Evolutionary conservation across 2,329 filamentous ascomycete species (phyloP).

Genomic region (Tetracladium maxilliforme): DNA sequence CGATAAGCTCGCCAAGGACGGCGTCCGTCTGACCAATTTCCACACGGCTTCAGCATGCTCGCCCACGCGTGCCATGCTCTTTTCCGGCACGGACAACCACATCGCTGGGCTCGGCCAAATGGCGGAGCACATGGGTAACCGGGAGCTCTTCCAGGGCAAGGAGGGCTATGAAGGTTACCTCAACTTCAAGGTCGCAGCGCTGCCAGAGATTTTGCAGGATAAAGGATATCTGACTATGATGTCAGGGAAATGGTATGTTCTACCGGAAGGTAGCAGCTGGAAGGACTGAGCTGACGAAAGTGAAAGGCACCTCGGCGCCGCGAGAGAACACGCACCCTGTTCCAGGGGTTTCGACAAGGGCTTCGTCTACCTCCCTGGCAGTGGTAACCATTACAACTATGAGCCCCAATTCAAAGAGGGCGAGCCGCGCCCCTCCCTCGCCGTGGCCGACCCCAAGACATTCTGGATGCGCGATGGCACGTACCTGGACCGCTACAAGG

Average conservation of each 20-base stretch:
- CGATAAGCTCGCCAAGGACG: constrained; percentile 29
- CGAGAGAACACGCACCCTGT: constrained; percentile 17
- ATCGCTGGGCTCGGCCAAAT: constrained; percentile 32
- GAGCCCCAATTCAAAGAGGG: constrained; percentile 24
- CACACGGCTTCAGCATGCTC: constrained; percentile 43
- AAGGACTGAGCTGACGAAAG: no score
- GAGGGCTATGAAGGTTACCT: constrained; percentile 38
- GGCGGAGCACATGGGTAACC: constrained; percentile 16
- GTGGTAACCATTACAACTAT: constrained; percentile 37
- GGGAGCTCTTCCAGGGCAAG: constrained; percentile 13
- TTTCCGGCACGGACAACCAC: constrained; percentile 38
- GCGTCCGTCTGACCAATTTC: constrained; percentile 39
- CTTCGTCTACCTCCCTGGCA: constrained; percentile 24
- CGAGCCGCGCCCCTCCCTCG: no score
- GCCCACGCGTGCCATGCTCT: constrained; percentile 41
- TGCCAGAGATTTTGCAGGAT: constrained; percentile 33
- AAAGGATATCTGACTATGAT: constrained; percentile 35
- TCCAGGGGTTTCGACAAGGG: constrained; percentile 24
- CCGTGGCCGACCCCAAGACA: no score
- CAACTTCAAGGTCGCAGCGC: constrained; percentile 30
- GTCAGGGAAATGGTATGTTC: constrained; percentile 31
- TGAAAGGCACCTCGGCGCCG: constrained; percentile 19
- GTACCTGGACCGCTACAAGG: constrained; percentile 16
- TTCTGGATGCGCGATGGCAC: constrained; percentile 26
- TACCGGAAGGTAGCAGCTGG: no score